Evolutionary conservation across 257 asterid species (phyloP), one percentile per base, ranked within the genome.

Genomic region (Fraxinus quadrangulata): DNA sequence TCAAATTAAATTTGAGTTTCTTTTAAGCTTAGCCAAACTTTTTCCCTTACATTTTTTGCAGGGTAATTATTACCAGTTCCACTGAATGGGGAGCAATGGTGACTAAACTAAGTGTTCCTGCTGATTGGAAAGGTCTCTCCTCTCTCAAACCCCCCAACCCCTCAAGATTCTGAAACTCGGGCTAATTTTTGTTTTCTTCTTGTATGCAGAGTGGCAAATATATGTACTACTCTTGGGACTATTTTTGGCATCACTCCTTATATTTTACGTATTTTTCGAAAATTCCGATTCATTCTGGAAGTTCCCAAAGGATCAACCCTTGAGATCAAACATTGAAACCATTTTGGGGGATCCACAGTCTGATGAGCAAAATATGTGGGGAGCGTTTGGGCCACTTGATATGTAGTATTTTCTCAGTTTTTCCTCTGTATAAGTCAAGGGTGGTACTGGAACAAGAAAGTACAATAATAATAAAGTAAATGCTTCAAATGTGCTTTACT

Each of bases 81-180:
- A 76, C 81, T 12, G 91, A 90, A 82, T 93, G 97, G 99, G 99
- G 98, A 82, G 86, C 79, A 72, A 86, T 89, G 93, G 91, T 83
- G 77, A 90, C 97, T 16, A 93, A 93, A 82, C 89, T 94, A 26
- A 83, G 84, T 12, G 99, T 96, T 78, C 95, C 99, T 31, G 94
- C 84, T 16, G 99, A 96, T 79, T 96, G 99, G 98, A 96, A 96
- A 93, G 99, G 99, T 96, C 75, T 33, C n/a, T 82, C 78, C 71
- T 74, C 63, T 31, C 31, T 71, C 79, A 67, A 33, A 3, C 49
- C 66, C 24, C 24, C 74, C 9, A 71, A 65, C 42, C 9, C 19
- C 3, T 59, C 26, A 30, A 2, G 6, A 21, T 72, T 59, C 69
- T 74, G 76, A 54, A 45, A n/a, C 66, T 40, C 47, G 19, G 13